Conservation (phyloP, 2,329 filamentous ascomycete genomes). For the Aspergillus alliaceus region DNA sequence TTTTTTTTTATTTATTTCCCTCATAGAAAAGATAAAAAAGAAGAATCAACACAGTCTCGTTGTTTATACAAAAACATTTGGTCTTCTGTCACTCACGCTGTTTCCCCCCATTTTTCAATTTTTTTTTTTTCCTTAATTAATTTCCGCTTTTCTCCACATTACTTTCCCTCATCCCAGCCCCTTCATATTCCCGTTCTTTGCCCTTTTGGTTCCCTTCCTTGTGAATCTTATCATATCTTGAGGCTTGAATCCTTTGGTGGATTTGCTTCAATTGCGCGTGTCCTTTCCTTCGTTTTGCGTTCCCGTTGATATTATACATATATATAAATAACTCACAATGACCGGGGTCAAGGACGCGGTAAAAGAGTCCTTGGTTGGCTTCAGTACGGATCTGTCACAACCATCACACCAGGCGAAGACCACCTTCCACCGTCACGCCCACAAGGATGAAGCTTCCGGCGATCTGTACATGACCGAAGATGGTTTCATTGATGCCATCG, state of each 20-base stretch:
- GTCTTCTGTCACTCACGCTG: neutral
- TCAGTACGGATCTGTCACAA: conserved; percentile 53
- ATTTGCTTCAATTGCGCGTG: conserved; percentile 7
- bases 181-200: conserved; percentile 17
- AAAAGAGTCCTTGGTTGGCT: conserved; percentile 76
- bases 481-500: conserved; percentile 90
- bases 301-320: conserved; percentile 13
- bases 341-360: conserved; percentile 65
- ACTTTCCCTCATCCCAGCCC: conserved; percentile 18
- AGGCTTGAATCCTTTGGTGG: conserved; percentile 3
- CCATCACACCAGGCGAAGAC: conserved; percentile 73
- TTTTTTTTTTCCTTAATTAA: conserved; percentile 15
- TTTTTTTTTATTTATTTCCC: neutral
- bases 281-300: conserved; percentile 7
- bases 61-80: neutral
- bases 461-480: conserved; percentile 78
- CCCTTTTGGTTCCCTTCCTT: conserved; percentile 5
- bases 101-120: conserved; percentile 16
- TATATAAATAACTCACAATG: no score
- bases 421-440: conserved; percentile 74
- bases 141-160: conserved; percentile 21
- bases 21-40: neutral
- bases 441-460: conserved; percentile 71
- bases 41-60: neutral
- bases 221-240: conserved; percentile 8